A percentile compares a stretch with the other conserved stretches of the same genome.
These are phyloP conservation scores for Peniophora sp. DNA, from an alignment of 1,284 basidiomycete genomes.

Conservation along the genomic window DNA sequence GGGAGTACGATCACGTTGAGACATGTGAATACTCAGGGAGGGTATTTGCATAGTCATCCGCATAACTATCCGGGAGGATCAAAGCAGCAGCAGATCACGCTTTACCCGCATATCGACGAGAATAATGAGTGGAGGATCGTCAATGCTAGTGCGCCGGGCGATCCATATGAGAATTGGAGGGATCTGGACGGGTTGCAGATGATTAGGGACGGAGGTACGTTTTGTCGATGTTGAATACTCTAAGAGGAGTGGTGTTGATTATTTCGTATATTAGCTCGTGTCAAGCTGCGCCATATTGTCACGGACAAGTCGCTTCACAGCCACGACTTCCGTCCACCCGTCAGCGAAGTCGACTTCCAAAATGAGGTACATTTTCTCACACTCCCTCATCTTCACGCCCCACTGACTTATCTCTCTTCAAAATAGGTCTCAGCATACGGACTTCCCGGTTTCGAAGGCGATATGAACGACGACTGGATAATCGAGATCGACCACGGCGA, in stretches of 20 bases:
- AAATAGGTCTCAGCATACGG: conserved; percentile 82
- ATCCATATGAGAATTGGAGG: conserved; percentile 49
- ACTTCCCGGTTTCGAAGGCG: conserved; percentile 76
- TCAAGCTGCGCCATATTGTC: conserved; percentile 78
- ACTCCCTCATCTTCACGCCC: too few relatives aligned
- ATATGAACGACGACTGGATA: conserved; percentile 93
- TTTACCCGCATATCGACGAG: conserved; percentile 91
- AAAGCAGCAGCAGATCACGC: conserved; percentile 94
- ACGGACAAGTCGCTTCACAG: conserved; percentile 91
- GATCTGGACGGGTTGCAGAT: conserved; percentile 47
- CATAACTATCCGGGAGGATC: conserved; percentile 86
- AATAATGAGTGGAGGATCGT: conserved; percentile 89
- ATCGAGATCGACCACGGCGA: conserved; percentile 81
- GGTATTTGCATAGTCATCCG: conserved; percentile 93
- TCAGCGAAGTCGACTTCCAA: conserved; percentile 99
- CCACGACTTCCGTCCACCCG: conserved; percentile 89
- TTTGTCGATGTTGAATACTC: too few relatives aligned
- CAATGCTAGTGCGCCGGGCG: conserved; percentile 51
- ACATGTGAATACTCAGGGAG: conserved; percentile 95
- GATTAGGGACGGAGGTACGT: conserved; percentile 43
- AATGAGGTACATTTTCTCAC: conserved; percentile 50
- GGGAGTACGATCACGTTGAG: conserved; percentile 83
- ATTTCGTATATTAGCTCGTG: too few relatives aligned
- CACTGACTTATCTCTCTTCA: too few relatives aligned
- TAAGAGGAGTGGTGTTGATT: too few relatives aligned